Conservation (phyloP, 345 rosid species). For the Eucalyptus guilfoylei region DNA sequence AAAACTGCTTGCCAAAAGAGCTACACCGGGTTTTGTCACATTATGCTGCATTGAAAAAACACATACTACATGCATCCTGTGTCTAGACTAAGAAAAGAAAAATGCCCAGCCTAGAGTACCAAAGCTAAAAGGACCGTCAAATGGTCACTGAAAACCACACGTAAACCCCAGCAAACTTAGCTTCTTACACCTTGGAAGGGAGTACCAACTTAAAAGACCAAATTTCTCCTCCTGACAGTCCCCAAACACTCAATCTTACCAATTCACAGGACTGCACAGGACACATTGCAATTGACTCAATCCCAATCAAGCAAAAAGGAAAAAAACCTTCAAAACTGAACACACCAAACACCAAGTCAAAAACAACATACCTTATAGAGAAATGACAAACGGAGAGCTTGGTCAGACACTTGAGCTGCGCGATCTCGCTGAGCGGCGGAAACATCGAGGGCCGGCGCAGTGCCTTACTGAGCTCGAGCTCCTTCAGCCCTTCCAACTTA, state of each 20-base stretch:
- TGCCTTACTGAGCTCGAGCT: conserved; percentile 75
- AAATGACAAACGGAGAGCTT: conserved; percentile 88
- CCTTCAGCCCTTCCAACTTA: conserved; percentile 67
- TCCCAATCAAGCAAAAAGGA: neutral
- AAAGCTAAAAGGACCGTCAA: neutral
- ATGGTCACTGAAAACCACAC: neutral
- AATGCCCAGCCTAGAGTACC: neutral
- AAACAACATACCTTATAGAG: conserved; percentile 56
- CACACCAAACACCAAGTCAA: neutral
- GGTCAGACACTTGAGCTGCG: conserved; percentile 66
- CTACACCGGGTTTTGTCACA: neutral
- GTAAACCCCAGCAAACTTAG: neutral
- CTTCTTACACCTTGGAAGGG: neutral
- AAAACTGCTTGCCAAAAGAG: neutral
- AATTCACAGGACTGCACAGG: neutral
- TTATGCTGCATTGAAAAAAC: neutral
- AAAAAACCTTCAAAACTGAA: neutral
- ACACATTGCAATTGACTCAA: neutral
- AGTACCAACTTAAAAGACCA: neutral
- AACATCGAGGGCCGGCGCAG: conserved; percentile 61
- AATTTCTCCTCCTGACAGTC: neutral
- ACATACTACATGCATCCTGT: neutral
- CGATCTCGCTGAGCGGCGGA: conserved; percentile 66
- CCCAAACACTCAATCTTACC: neutral
- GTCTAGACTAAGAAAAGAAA: neutral